Percentiles rank a stretch among this genome's conserved stretches.
Evolutionary conservation across 306 rosid species (phyloP).

Genomic region (Prunus persica): Prunus_persica_NCBIv2 NC_034011.1:20155501-20156000

Average conservation of each 20-base stretch:
- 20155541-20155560: slow-evolving; percentile 98
- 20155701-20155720: slow-evolving; percentile 89
- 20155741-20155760: slow-evolving; percentile 85
- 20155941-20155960: slow-evolving; percentile 78
- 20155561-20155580: slow-evolving; percentile 87
- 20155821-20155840: slow-evolving; percentile 89
- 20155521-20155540: slow-evolving; percentile 91
- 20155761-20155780: slow-evolving; percentile 53
- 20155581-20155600: slow-evolving; percentile 67
- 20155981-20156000: slow-evolving; percentile 58
- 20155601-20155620: slow-evolving; percentile 84
- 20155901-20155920: slow-evolving; percentile 82
- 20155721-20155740: slow-evolving; percentile 98
- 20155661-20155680: slow-evolving; percentile 86
- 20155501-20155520: slow-evolving; percentile 93
- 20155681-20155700: slow-evolving; percentile 89
- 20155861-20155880: slow-evolving; percentile 93
- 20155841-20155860: slow-evolving; percentile 94
- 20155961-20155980: slow-evolving; percentile 94
- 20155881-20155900: slow-evolving; percentile 72
- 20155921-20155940: slow-evolving; percentile 61
- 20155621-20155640: slow-evolving; percentile 81
- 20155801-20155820: slow-evolving; percentile 96
- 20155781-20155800: slow-evolving; percentile 85
- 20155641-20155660: slow-evolving; percentile 70